Percentiles rank a stretch among this genome's conserved stretches.
These are phyloP conservation scores for Tetrahymena malaccensis DNA, from an alignment of 73 alveolate genomes.

Conservation along the genomic window DNA sequence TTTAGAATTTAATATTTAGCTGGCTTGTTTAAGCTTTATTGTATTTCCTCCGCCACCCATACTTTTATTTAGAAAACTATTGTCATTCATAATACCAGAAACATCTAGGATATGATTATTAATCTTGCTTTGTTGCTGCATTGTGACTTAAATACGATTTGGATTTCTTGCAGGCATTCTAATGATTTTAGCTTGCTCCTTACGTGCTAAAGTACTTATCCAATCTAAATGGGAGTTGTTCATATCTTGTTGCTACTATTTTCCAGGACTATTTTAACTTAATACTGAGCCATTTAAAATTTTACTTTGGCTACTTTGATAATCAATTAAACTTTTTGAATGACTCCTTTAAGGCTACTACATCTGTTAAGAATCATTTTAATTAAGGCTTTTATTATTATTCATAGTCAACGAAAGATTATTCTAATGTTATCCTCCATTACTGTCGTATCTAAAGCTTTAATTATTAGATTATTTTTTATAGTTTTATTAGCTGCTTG, in stretches of 20 bases:
- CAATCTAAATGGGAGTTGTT: not conserved
- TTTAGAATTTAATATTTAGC: not conserved
- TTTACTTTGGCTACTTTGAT: not conserved
- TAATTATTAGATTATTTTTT: not conserved
- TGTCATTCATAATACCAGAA: not conserved
- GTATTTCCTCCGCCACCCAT: not conserved
- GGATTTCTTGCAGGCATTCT: constrained; percentile 1
- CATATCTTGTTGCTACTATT: not conserved
- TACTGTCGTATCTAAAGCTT: not conserved
- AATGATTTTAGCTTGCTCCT: not conserved
- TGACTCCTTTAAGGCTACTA: not conserved
- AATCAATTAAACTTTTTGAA: not conserved
- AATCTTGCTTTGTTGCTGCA: not conserved
- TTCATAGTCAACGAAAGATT: not conserved
- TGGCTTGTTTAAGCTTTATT: not conserved
- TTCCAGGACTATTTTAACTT: not conserved
- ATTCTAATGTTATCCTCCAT: not conserved
- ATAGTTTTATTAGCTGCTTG: not conserved
- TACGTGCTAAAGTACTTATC: not conserved
- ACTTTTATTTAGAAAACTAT: not conserved
- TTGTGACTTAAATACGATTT: not conserved
- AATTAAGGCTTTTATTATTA: not conserved
- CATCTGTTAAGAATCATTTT: not conserved
- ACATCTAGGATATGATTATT: not conserved
- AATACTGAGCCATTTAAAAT: not conserved